Conservation (phyloP, 169 alveolate genomes). For the Ophryocystis elektroscirrha region DNA sequence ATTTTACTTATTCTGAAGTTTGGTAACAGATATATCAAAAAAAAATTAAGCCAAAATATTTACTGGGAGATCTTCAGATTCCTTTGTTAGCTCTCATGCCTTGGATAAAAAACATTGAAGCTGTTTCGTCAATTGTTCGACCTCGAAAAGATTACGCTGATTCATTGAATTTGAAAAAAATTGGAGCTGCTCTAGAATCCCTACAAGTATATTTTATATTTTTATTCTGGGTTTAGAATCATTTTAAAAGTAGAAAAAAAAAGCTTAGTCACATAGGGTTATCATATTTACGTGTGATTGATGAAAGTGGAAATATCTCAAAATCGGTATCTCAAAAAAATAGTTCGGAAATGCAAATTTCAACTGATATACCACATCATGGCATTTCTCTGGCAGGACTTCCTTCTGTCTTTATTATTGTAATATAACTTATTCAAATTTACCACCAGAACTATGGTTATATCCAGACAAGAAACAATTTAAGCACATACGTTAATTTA, state of each 20-base stretch:
- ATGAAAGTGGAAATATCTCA: too few species aligned
- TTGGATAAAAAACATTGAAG: constrained; percentile 37
- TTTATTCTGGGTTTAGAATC: constrained; percentile 8
- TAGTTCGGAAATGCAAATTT: too few species aligned
- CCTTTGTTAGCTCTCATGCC: constrained; percentile 41
- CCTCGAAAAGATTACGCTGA: constrained; percentile 42
- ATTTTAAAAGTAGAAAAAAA: constrained; percentile 9
- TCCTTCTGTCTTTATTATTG: too few species aligned
- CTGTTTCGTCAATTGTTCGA: constrained; percentile 31
- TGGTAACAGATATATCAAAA: constrained; percentile 27
- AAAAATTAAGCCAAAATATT: constrained; percentile 28
- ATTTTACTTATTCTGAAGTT: background rate
- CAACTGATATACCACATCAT: too few species aligned
- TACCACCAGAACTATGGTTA: too few species aligned
- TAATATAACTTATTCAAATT: too few species aligned
- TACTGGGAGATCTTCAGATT: constrained; percentile 39
- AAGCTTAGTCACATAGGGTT: too few species aligned
- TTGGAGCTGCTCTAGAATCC: constrained; percentile 25
- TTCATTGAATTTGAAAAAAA: constrained; percentile 26
- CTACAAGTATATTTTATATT: constrained; percentile 19
- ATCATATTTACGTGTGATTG: too few species aligned
- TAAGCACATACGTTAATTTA: too few species aligned
- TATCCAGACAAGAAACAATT: too few species aligned
- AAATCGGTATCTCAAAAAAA: too few species aligned
- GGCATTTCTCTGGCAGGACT: too few species aligned